Evolutionary conservation across 2,329 filamentous ascomycete species (phyloP), one percentile per base, ranked within the genome.

Genomic region (Botrytis medusae): DNA sequence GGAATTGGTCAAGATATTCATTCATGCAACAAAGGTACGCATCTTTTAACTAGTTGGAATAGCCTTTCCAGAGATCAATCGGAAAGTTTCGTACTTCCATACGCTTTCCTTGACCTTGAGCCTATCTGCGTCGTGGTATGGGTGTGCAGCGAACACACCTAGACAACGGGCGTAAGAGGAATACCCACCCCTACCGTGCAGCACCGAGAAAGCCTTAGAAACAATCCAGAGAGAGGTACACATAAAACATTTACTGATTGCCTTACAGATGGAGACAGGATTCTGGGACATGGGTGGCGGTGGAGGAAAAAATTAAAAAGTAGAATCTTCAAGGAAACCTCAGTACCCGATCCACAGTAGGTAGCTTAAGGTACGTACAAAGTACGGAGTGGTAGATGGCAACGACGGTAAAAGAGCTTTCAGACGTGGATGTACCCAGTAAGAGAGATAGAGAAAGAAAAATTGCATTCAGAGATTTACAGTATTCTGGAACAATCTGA

Each of bases 1-100:
- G 78, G 92, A 97, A 80, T 84, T 98, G 68, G 89, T 95, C 63
- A 86, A 88, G 76, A 93, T 98, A 69, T 98, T 98, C 80, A 89
- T 94, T 64, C 92, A 94, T 77, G 93, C 92, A n/a, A 97, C 94
- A 25, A 92, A 91, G 85, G 92, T 93, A 81, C 83, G 87, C 80
- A 69, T 48, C n/a, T 40, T 68, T 2, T 71, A 20, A 18, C 5
- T 5, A 51, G 12, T n/a, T 8, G 25, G 32, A 29, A 8, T 4
- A 29, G 25, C n/a, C n/a, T 32, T 29, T 51, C 8, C 25, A n/a
- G 34, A 59, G 16, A 22, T 48, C 25, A 8, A 63, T 73, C 40
- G 72, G 37, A 40, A 37, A 34, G 34, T 9, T 64, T 25, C 29
- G 37, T n/a, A 51, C 69, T 22, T 51, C 34, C 25, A 68, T 20